Conservation (phyloP, 306 rosid species). For the Mucuna pruriens region DNA sequence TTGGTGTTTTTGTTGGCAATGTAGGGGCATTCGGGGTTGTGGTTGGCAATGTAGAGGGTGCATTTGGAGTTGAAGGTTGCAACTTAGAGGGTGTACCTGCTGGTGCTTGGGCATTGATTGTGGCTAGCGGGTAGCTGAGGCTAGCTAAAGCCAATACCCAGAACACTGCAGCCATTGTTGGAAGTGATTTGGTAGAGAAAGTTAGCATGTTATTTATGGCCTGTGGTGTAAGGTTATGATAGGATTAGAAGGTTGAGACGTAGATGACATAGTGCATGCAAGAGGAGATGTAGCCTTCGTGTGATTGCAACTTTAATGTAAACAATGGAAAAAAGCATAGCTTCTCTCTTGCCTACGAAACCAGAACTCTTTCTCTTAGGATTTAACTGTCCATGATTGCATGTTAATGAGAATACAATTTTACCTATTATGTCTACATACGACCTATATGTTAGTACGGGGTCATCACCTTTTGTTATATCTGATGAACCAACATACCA, state of each 20-base stretch:
- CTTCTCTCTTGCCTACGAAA: neutral
- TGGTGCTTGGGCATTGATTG: slow-evolving; percentile 42
- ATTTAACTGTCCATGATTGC: neutral
- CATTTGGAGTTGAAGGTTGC: neutral
- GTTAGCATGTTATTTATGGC: slow-evolving; percentile 42
- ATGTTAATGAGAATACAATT: slow-evolving; percentile 39
- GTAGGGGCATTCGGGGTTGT: neutral
- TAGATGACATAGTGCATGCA: slow-evolving; percentile 22
- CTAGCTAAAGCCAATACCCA: slow-evolving; percentile 41
- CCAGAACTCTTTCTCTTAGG: slow-evolving; percentile 6
- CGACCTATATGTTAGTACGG: slow-evolving; percentile 34
- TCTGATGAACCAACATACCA: slow-evolving; percentile 43
- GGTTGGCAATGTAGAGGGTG: neutral
- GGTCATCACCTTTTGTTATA: slow-evolving; percentile 42
- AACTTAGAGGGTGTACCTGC: neutral
- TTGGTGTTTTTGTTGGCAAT: neutral
- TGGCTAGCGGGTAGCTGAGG: slow-evolving; percentile 34
- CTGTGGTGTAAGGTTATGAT: slow-evolving; percentile 1
- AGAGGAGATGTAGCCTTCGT: slow-evolving; percentile 49
- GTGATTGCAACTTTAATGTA: slow-evolving; percentile 40
- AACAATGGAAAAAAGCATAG: neutral
- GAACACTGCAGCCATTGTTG: slow-evolving; percentile 43
- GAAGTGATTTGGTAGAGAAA: slow-evolving; percentile 10
- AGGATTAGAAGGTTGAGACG: slow-evolving; percentile 41
- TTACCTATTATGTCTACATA: slow-evolving; percentile 40